Evolutionary conservation across 2,329 filamentous ascomycete species (phyloP), one percentile per base, ranked within the genome.

Genomic region (Tolypocladium pustulatum): DNA sequence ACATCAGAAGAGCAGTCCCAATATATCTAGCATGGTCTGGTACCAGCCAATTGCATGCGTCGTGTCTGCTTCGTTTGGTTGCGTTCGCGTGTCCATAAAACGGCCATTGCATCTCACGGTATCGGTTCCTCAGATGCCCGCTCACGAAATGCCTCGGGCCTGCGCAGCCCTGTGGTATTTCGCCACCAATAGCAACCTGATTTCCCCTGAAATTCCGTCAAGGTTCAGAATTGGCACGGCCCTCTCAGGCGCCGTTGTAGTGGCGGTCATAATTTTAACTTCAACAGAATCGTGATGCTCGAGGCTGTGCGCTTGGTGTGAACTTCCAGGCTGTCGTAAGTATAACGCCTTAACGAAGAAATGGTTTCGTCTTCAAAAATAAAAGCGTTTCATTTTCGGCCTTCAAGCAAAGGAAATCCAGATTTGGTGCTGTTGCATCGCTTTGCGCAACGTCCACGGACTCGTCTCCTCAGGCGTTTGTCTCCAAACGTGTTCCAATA

Each of bases 341-440:
- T 5, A 41, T 8, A n/a, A 41, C 38, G 20, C 38, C 20, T 41
- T 27, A 52, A n/a, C 7, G 1, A 51, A n/a, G 1, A 27, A n/a
- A 20, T 52, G 17, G 49, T 32, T 34, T 34, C 27, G 46, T 52
- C 49, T n/a, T 52, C 8, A 20, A 20, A 9, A 20, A 20, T 17
- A 30, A 49, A 20, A 10, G 20, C 27, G 49, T 27, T 32, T 27
- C 49, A 12, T 12, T 34, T 20, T 13, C 30, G 17, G 3, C 30
- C 27, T 43, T 69, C 64, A 78, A 25, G 76, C 77, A 67, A 79
- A 78, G 3, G 76, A 79, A 46, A 78, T 78, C 76, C 74, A 77
- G 37, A 78, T 77, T 59, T 76, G 73, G 41, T 74, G 69, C 32
- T 76, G 68, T 38, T 75, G 71, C 75, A 79, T 79, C n/a, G 73